A percentile compares a stretch with the other conserved stretches of the same genome.
phyloP scores from a whole-genome alignment of 108 stramenopile species.

The Discostella stelligeroides region DNA sequence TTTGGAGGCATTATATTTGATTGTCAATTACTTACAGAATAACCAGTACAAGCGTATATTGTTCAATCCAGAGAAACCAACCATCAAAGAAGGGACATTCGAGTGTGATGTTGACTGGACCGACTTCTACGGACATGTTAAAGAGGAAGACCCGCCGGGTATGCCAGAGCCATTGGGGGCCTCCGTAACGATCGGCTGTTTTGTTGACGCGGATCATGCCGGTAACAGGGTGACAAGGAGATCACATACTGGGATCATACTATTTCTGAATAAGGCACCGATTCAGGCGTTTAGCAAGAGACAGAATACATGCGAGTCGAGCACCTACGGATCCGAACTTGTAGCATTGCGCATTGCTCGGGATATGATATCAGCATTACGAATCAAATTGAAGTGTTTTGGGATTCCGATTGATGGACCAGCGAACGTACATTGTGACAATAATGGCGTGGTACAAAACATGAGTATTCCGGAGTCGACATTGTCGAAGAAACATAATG shows the following conservation, averaged over 20 bases:
- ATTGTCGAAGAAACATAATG: constrained; percentile 43
- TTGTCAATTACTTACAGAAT: too few relatives aligned
- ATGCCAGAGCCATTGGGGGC: constrained; percentile 37
- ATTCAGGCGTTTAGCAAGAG: background rate
- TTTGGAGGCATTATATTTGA: too few relatives aligned
- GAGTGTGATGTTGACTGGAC: constrained; percentile 22
- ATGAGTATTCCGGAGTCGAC: constrained; percentile 1
- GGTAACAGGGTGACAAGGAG: constrained; percentile 21
- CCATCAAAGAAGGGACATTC: background rate
- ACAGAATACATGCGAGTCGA: too few relatives aligned
- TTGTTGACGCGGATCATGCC: constrained; percentile 39
- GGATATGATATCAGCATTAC: constrained; percentile 11
- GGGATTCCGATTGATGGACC: too few relatives aligned
- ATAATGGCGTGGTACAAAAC: background rate
- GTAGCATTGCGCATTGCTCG: constrained; percentile 22
- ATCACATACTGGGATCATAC: constrained; percentile 35
- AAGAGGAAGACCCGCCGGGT: constrained; percentile 16
- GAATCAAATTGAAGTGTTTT: constrained; percentile 1
- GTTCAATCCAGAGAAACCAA: background rate
- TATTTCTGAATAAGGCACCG: constrained; percentile 42
- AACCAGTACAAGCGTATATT: too few relatives aligned
- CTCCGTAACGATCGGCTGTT: constrained; percentile 15
- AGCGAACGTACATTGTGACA: too few relatives aligned
- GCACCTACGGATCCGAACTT: background rate
- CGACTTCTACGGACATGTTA: constrained; percentile 29